phyloP scores from a whole-genome alignment of 257 asterid genomes.

The Lycium barbarum region DNA sequence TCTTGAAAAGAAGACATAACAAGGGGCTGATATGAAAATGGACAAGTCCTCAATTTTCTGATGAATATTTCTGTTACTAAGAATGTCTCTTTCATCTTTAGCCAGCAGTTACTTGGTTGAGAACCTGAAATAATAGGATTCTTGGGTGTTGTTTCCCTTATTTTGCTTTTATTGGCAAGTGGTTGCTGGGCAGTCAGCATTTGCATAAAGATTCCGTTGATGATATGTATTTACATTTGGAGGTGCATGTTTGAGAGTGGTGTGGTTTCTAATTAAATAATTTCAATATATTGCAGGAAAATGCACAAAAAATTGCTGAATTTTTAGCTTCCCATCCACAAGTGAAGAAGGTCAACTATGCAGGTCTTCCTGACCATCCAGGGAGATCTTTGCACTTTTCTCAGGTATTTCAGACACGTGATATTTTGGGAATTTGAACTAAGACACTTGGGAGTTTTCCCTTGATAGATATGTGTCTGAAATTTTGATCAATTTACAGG shows the following conservation, averaged over 20 bases:
- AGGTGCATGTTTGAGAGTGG: background rate
- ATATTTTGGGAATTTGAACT: background rate
- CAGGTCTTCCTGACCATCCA: slow-evolving; percentile 81
- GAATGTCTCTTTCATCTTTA: background rate
- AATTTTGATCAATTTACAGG: slow-evolving; percentile 48
- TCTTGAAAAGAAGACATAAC: background rate
- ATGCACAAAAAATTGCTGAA: slow-evolving; percentile 90
- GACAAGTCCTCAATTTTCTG: background rate
- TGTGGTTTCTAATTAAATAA: background rate
- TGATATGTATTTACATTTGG: background rate
- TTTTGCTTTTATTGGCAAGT: background rate
- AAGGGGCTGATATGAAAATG: background rate
- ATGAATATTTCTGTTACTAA: background rate
- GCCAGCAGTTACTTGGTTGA: background rate
- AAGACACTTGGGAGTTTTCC: background rate
- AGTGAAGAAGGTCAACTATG: slow-evolving; percentile 74
- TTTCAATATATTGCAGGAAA: slow-evolving; percentile 46
- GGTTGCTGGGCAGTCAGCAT: too few species aligned
- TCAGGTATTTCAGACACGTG: slow-evolving; percentile 57
- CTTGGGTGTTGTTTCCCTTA: background rate
- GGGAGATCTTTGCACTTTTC: slow-evolving; percentile 85
- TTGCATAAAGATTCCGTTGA: background rate
- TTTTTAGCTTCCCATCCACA: slow-evolving; percentile 78
- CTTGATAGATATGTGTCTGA: background rate
- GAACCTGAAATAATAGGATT: background rate